Base-by-base conservation (phyloP, 352 stramenopile species). In the Labyrinthula sp. region DNA sequence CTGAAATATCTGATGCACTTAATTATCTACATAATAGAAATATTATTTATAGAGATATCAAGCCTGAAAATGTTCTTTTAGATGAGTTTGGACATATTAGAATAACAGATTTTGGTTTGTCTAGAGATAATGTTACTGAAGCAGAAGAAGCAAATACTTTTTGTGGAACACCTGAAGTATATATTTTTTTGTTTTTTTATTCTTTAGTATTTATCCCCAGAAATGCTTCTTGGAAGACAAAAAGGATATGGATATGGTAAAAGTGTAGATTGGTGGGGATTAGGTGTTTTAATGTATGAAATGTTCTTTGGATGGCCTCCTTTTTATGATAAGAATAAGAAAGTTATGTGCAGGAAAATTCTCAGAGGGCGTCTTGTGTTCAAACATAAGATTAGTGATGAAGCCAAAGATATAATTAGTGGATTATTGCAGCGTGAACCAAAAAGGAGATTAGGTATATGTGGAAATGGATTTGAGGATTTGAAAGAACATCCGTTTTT, bases 61-160 rank as follows among this genome's bases (percentile, higher is more conserved):
- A 95, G 63, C 83, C 85, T 2, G 86, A 95, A 62, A 97, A 95
- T 63, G 81, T 98, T 27, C 61, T 98, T 9, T 67, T 96, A 27
- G 82, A 94, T 50, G 70, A 75, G 35, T 72, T 82, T 28, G 89
- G 89, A 35, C 83, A 98, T 63, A 85, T 97, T 40, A 76, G 82
- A 4, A 60, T 98, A 24, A 95, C 89, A 7, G 87, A 98, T 67
- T 98, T 98, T 75, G 89, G 87, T 0, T 68, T 92, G 6, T 81
- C 72, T 30, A 83, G 79, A 45, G 71, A 79, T 54, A 71, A 17
- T 3, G 23, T 38, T 10, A 10, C 8, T 33, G 34, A 18, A 15
- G 33, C 79, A 37, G 59, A 46, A 9, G 75, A 74, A 3, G 76
- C 76, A 10, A 77, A 69, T 37, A 86, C 73, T 0, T 86, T 84